Evolutionary conservation across 441 rosid genomes (phyloP), one percentile per base, ranked within the genome.

Genomic region (Populus hybrid): DNA sequence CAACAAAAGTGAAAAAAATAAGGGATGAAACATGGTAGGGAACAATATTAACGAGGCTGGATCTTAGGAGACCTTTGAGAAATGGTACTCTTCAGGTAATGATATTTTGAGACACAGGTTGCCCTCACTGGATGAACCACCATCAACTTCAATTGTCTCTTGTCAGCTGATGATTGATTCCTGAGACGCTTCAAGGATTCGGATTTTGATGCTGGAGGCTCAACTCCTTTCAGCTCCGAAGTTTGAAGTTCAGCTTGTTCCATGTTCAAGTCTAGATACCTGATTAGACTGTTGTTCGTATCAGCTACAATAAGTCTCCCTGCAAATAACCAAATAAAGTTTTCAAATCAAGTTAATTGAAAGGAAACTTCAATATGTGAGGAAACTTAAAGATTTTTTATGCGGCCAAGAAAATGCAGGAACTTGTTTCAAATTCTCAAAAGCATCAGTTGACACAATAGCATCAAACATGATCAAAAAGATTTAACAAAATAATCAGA

Each of bases 391-490:
- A 88, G 80, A 91, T 90, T 85, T 84, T 92, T 82, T 96, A 89
- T 80, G 99, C 99, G 75, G 98, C 82, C 85, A 96, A 87, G 89
- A 96, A 96, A 82, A 92, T 94, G 88, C 98, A 38, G 99, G 98
- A 85, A 97, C 90, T 79, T 97, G 98, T 85, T 96, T 94, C 84
- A 96, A 81, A 84, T 94, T 94, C 88, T 94, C 98, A 88, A 96
- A 96, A 74, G 94, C 96, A 83, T 96, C 98, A 74, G 98, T 97
- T 79, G 98, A 94, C 80, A 96, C 97, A 78, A 96, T 89, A 75
- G 98, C 98, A 85, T 96, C 95, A 32, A 96, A 96, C 98, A 98
- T 96, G 90, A 78, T 70, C 79, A 74, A 72, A 81, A 69, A 30
- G 32, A 30, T 30, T 30, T 26, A 72, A 11, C 70, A 30, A 79